Conservation (phyloP, 345 rosid genomes). For the Raphanus raphanistrum region DNA sequence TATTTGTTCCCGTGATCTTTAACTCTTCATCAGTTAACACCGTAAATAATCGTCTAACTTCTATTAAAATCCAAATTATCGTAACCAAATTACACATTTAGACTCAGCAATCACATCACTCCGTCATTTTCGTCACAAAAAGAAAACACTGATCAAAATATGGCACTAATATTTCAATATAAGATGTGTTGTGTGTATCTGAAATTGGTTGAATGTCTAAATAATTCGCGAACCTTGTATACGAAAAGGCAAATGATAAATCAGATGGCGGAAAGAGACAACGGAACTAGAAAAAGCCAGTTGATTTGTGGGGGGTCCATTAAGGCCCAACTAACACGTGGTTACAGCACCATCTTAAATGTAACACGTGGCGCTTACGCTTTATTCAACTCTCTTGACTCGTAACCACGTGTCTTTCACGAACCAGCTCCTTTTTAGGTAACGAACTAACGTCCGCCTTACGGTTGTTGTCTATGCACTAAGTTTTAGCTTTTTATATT, state of each 20-base stretch:
- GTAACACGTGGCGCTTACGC: conserved; percentile 34
- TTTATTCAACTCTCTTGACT: background rate
- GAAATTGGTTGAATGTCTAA: background rate
- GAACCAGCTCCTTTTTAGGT: conserved; percentile 13
- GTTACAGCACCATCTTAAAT: conserved; percentile 28
- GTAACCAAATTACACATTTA: background rate
- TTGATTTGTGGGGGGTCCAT: conserved; percentile 25
- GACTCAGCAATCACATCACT: background rate
- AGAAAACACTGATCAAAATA: background rate
- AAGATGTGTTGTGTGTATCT: background rate
- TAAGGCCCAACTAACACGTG: conserved; percentile 45
- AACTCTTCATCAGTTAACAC: conserved; percentile 3
- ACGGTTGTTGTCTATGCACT: conserved; percentile 1
- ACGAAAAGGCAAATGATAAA: background rate
- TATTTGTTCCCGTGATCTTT: conserved; percentile 14
- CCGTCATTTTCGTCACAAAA: background rate
- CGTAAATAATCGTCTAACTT: background rate
- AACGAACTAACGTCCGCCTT: conserved; percentile 19
- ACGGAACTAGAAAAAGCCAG: conserved; percentile 3
- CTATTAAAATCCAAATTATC: background rate
- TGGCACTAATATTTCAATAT: background rate
- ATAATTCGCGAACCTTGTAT: background rate
- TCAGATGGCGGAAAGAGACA: background rate
- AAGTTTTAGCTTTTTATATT: background rate
- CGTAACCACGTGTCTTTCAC: conserved; percentile 43